These are phyloP conservation scores for Coffea humblotiana DNA, from an alignment of 305 asterid species.

Conservation along the genomic window DNA sequence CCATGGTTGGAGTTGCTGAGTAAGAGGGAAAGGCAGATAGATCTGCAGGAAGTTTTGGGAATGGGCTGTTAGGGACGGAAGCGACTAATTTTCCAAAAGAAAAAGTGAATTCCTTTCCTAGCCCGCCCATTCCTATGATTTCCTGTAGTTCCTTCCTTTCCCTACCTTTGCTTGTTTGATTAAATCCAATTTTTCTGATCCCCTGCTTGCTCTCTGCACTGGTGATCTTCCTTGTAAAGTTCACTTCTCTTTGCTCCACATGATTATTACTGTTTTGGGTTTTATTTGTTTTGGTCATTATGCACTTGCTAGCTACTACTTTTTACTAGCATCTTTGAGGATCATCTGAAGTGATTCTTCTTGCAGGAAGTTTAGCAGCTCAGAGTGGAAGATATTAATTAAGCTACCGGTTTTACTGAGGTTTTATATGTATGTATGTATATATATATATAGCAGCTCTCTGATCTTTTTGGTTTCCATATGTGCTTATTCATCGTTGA, in stretches of 20 bases:
- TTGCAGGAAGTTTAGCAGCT: no score
- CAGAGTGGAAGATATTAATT: no score
- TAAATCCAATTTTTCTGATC: not conserved
- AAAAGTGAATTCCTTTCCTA: not conserved
- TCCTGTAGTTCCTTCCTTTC: slow-evolving; percentile 11
- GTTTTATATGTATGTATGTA: no score
- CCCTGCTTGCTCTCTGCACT: not conserved
- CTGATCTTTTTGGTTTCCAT: no score
- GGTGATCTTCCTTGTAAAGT: not conserved
- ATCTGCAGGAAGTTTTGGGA: slow-evolving; percentile 10
- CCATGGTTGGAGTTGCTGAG: not conserved
- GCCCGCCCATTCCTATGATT: slow-evolving; percentile 13
- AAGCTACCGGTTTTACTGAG: no score
- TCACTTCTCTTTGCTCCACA: not conserved
- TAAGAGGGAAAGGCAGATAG: slow-evolving; percentile 7
- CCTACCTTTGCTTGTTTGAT: not conserved
- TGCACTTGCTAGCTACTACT: no score
- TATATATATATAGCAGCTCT: no score
- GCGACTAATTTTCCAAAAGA: no score
- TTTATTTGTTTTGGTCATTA: no score
- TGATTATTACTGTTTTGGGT: not conserved
- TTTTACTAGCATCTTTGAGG: no score
- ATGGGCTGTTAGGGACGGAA: not conserved
- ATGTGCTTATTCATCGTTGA: no score
- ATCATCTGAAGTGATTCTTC: no score